These are phyloP conservation scores for Blepharisma undulans DNA, from an alignment of 169 alveolate genomes.

Conservation along the genomic window DNA sequence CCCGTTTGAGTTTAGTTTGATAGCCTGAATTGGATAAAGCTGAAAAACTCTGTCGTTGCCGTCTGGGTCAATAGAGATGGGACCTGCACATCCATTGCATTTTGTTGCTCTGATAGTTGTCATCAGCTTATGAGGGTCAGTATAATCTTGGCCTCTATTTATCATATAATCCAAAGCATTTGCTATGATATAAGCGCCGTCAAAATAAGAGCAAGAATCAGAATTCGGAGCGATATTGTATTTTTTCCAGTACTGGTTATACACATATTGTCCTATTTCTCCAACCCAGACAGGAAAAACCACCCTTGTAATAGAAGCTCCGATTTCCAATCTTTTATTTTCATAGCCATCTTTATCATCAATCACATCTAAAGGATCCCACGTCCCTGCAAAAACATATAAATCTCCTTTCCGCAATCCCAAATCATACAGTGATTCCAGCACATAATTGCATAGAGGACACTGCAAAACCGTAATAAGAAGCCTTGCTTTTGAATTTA, in stretches of 20 bases:
- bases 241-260: neutral
- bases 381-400: neutral
- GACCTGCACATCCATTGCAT: neutral
- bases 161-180: neutral
- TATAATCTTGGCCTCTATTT: neutral
- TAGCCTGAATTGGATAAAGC: neutral
- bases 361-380: neutral
- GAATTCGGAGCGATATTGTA: neutral
- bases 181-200: neutral
- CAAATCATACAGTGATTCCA: conserved; percentile 9
- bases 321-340: neutral
- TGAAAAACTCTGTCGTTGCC: neutral
- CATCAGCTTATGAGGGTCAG: neutral
- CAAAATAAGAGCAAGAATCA: neutral
- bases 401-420: conserved; percentile 11
- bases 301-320: neutral
- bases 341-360: neutral
- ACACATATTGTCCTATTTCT: neutral
- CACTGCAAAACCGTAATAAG: neutral
- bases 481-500: neutral
- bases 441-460: neutral
- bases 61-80: neutral
- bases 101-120: neutral
- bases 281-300: neutral
- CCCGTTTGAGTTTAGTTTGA: neutral